Evolutionary conservation across 1,139 yeast genomes (phyloP), one percentile per base, ranked within the genome.

Genomic region (Scheffersomyces parashehatae): DNA sequence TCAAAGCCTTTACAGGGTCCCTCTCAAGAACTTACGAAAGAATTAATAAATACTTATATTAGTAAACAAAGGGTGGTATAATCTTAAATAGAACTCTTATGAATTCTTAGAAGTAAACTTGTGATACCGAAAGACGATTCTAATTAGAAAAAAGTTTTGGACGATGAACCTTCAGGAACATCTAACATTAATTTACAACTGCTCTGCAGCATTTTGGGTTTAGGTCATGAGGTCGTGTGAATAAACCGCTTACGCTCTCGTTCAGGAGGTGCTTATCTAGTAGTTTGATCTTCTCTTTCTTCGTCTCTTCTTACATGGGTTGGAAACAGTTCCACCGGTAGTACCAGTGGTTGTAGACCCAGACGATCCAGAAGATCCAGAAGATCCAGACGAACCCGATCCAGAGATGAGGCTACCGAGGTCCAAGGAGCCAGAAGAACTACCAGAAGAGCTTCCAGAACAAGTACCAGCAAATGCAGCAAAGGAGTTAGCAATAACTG

Each of bases 391-490:
- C 8, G 47, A 37, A 3, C 39, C 37, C 5, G 38, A 14, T 14
- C 24, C 35, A 2, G 51, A 35, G 20, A 41, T 20, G 33, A 40
- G 11, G 3, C 47, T 24, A 4, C 48, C 47, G 36, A 46, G 33
- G 29, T 48, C 38, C 8, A 20, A 20, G 29, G 48, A 29, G 28
- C 54, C 51, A 29, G 51, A 48, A 26, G 49, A 30, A 26, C 45
- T 20, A 26, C 28, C 16, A 20, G 42, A 33, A 16, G 46, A 37
- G 26, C 52, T 48, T 26, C 46, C 51, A 13, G 58, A 48, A 62
- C 78, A 73, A 44, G 62, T 56, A 36, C 78, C 78, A 16, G 70
- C 62, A 49, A 64, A 67, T 3, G 77, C 78, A 38, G 75, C 75
- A 47, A 72, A 66, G 2, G 77, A 73, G 44, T 70, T 71, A 39